A percentile compares a stretch with the other conserved stretches of the same genome.
These are phyloP conservation scores for Clarireedia sp. DNA, from an alignment of 2,329 filamentous ascomycete species.

Conservation along the genomic window DNA sequence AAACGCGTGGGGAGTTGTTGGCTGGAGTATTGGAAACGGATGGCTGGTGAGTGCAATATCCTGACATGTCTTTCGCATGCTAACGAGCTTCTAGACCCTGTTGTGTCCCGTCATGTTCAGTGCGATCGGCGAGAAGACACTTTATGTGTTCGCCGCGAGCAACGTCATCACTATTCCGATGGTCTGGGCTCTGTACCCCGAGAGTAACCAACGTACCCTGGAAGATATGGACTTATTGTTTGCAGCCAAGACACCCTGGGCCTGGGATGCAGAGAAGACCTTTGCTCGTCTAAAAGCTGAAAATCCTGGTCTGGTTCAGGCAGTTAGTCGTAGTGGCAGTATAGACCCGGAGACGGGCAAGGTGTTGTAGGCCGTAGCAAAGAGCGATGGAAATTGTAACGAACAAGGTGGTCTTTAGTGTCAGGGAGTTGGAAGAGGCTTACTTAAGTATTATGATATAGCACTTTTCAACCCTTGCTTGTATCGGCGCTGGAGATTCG, in stretches of 20 bases:
- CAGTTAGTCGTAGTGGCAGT: conserved; percentile 17
- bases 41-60: conserved; percentile 29
- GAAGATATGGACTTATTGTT: conserved; percentile 56
- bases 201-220: conserved; percentile 41
- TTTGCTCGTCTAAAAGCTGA: conserved; percentile 55
- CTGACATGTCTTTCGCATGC: conserved; percentile 24
- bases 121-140: conserved; percentile 52
- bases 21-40: neutral
- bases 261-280: conserved; percentile 61
- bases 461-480: no score
- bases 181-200: conserved; percentile 42
- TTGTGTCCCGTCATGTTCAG: conserved; percentile 33
- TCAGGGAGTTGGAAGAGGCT: no score
- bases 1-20: conserved; percentile 39
- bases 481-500: no score
- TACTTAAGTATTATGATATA: no score
- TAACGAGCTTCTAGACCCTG: conserved; percentile 46
- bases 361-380: no score
- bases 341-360: no score
- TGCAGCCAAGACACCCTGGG: conserved; percentile 57
- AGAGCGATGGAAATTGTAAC: no score
- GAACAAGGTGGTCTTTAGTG: no score
- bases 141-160: conserved; percentile 51
- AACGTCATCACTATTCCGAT: conserved; percentile 30
- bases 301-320: conserved; percentile 42